These are phyloP conservation scores for Fusarium agapanthi DNA, from an alignment of 2,329 filamentous ascomycete genomes.

Conservation along the genomic window DNA sequence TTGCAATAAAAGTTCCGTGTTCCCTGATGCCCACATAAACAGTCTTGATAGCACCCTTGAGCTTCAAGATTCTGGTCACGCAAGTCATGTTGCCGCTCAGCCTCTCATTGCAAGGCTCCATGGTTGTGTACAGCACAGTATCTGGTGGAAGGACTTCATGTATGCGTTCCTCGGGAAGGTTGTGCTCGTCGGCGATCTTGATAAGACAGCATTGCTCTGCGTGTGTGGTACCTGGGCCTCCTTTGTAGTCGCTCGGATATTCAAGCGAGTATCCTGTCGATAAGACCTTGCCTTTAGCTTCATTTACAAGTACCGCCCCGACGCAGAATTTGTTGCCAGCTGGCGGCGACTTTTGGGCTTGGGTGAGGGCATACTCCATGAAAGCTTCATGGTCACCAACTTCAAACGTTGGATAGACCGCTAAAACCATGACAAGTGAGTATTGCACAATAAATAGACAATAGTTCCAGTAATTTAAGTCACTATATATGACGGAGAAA, in stretches of 20 bases:
- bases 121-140: constrained; percentile 55
- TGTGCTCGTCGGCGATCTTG: constrained; percentile 51
- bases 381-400: constrained; percentile 47
- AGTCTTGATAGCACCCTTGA: constrained; percentile 45
- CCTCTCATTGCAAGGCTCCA: constrained; percentile 56
- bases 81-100: constrained; percentile 52
- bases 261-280: constrained; percentile 55
- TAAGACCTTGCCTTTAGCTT: constrained; percentile 47
- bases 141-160: constrained; percentile 49
- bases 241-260: constrained; percentile 47
- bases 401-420: constrained; percentile 30
- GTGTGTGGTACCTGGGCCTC: constrained; percentile 52
- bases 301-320: constrained; percentile 52
- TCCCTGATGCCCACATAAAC: constrained; percentile 53
- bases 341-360: constrained; percentile 50
- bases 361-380: constrained; percentile 50
- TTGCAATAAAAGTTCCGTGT: constrained; percentile 48
- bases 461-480: too few species aligned
- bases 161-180: constrained; percentile 48
- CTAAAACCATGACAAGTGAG: too few species aligned
- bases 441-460: too few species aligned
- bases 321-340: constrained; percentile 52
- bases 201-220: constrained; percentile 56
- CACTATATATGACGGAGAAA: too few species aligned
- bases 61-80: constrained; percentile 47